Conservation (phyloP, 768 basidiomycete species). For the Termitomyces sp. region DNA sequence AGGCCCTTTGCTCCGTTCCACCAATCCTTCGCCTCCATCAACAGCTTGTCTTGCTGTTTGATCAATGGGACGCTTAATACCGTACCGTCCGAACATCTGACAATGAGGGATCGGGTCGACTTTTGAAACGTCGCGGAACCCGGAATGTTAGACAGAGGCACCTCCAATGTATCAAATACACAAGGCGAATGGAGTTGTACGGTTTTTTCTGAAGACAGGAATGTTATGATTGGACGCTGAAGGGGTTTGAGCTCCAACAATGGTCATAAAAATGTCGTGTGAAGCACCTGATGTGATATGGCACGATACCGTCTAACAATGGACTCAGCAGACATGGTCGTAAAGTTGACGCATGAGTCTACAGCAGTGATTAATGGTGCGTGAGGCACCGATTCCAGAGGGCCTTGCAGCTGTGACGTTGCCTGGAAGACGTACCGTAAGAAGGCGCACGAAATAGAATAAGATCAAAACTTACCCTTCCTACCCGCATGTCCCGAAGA, state of each 20-base stretch:
- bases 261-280: neutral
- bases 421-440: constrained; percentile 32
- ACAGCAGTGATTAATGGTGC: constrained; percentile 57
- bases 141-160: constrained; percentile 19
- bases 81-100: constrained; percentile 51
- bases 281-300: constrained; percentile 60
- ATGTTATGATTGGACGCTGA: constrained; percentile 30
- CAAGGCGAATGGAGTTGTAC: constrained; percentile 37
- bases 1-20: constrained; percentile 62
- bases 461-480: constrained; percentile 35
- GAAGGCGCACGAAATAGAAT: neutral
- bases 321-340: constrained; percentile 46
- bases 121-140: constrained; percentile 42
- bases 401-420: constrained; percentile 40
- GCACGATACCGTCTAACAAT: constrained; percentile 56
- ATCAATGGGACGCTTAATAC: constrained; percentile 50
- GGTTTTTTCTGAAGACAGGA: constrained; percentile 25
- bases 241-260: neutral
- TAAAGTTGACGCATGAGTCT: constrained; percentile 54
- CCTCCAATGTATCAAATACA: constrained; percentile 9
- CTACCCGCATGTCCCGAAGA: constrained; percentile 56
- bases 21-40: constrained; percentile 61
- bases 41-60: constrained; percentile 55
- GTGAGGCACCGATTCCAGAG: constrained; percentile 28
- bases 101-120: constrained; percentile 32